These are phyloP conservation scores for Pseudomonodictys pantanalensis DNA, from an alignment of 495 filamentous ascomycete genomes.

Conservation along the genomic window DNA sequence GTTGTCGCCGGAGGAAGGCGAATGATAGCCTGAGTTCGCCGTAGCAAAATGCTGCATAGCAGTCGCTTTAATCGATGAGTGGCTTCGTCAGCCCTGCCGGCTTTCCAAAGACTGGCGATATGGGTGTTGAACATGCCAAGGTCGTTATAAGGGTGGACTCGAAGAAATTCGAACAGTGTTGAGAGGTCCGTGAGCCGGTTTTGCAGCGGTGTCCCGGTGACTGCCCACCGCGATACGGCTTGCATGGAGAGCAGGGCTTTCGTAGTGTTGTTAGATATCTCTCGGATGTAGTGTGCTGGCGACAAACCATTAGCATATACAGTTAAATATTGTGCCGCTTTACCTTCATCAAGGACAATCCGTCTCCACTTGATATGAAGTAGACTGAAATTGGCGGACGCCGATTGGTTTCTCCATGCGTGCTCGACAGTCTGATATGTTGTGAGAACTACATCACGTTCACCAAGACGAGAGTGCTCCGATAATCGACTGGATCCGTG, in stretches of 20 bases:
- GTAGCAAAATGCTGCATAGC: not conserved
- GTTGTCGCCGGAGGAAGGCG: too few relatives aligned
- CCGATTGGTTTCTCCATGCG: not conserved
- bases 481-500: too few relatives aligned
- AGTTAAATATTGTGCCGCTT: not conserved
- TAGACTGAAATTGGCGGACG: not conserved
- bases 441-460: not conserved
- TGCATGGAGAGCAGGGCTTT: not conserved
- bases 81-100: not conserved
- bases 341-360: slow-evolving; percentile 5
- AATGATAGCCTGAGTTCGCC: not conserved
- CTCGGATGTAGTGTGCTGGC: not conserved
- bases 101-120: not conserved
- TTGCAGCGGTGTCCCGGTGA: slow-evolving; percentile 1
- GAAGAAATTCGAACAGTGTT: not conserved
- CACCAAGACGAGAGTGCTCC: not conserved
- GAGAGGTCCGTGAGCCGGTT: not conserved
- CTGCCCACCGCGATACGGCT: not conserved
- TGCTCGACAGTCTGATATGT: not conserved
- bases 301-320: not conserved
- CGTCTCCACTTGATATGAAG: not conserved
- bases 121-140: not conserved
- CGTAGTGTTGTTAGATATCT: not conserved
- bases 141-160: not conserved
- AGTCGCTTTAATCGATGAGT: not conserved